Base-by-base conservation (phyloP, 2,329 filamentous ascomycete species). In the Ilyonectria mors-panacis region DNA sequence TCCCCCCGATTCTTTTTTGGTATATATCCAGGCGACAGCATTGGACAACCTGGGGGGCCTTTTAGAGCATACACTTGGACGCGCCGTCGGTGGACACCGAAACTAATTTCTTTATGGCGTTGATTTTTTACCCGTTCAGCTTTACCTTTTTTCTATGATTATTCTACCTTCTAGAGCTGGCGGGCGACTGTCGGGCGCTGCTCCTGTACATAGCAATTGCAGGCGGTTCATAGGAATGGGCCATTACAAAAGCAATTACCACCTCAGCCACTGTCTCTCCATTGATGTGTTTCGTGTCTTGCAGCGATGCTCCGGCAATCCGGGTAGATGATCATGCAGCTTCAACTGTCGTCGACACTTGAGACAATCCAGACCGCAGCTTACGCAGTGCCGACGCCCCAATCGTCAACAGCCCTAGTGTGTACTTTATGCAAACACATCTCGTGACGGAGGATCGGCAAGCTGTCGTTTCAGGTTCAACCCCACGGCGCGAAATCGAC, bases 151-250 rank as follows among this genome's bases (percentile, higher is more conserved):
- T 64, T 59, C 58, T 44, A 64, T 53, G 47, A 62, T 37, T 67
- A 65, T 70, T 39, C 60, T 69, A 62, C 61, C 68, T 66, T 74
- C 48, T 75, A 70, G 68, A 75, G 71, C 68, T 73, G 64, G 39
- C 65, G 62, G 63, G 69, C 66, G 45, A 66, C 59, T 66, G 66
- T 63, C 61, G 48, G 64, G 55, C 63, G 56, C 70, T 67, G 61
- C 69, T 70, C 62, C 45, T 72, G 68, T 75, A 70, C 66, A 75
- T 73, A 73, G 53, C 65, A 69, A 63, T 67, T 65, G 64, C 71
- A 71, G 66, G 47, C 47, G 68, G 66, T 63, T 63, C 56, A 59
- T 35, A 53, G 56, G 55, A 63, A 57, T 63, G 62, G 56, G 47
- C 45, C 59, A 57, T 54, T 51, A 51, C 48, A 51, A 13, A 51